These are phyloP conservation scores for Melanogaster broomeanus DNA, from an alignment of 768 basidiomycete genomes.

Conservation along the genomic window DNA sequence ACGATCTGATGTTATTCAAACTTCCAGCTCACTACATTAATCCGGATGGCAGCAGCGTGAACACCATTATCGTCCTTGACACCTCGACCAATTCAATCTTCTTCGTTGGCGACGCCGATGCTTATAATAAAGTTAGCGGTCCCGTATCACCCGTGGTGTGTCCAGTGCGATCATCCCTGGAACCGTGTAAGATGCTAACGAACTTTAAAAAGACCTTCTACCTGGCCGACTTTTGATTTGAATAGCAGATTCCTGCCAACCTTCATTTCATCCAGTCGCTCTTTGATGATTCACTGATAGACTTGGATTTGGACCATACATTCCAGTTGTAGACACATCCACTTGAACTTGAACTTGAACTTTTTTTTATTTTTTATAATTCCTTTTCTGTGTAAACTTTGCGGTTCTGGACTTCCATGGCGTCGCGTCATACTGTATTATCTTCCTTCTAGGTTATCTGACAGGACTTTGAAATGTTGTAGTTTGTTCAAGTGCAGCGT, in stretches of 20 bases:
- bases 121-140: slow-evolving; percentile 38
- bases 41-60: slow-evolving; percentile 39
- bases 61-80: slow-evolving; percentile 42
- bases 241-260: too few relatives aligned
- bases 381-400: not conserved
- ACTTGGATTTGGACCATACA: not conserved
- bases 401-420: not conserved
- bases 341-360: not conserved
- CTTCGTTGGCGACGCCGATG: slow-evolving; percentile 44
- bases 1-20: not conserved
- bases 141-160: slow-evolving; percentile 34
- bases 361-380: not conserved
- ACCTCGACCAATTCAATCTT: slow-evolving; percentile 41
- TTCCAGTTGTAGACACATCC: too few relatives aligned
- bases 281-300: not conserved
- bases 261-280: not conserved
- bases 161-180: not conserved
- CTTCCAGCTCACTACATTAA: slow-evolving; percentile 48
- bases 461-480: not conserved
- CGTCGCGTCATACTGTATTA: too few relatives aligned
- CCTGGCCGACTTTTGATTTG: not conserved
- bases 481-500: too few relatives aligned
- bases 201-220: slow-evolving; percentile 1
- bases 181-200: not conserved
- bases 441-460: not conserved